These are phyloP conservation scores for Pulicaria dysenterica DNA, from an alignment of 129 eudicot species.

Conservation along the genomic window DNA sequence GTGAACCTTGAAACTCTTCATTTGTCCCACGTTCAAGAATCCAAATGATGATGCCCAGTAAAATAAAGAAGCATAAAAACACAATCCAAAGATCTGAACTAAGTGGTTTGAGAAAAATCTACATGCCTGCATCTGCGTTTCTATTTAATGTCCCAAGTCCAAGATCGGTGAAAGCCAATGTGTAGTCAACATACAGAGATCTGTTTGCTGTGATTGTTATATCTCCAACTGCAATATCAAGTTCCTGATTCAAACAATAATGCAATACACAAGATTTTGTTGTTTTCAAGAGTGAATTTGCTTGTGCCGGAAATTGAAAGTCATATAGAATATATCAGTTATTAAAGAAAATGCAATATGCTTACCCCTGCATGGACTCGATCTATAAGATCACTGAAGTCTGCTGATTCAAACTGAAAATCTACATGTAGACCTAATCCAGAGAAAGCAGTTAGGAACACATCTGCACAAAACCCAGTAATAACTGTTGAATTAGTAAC, in stretches of 20 bases:
- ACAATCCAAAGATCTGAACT: conserved; percentile 41
- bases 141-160: conserved; percentile 35
- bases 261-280: neutral
- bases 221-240: conserved; percentile 50
- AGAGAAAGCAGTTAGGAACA: conserved; percentile 33
- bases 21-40: conserved; percentile 36
- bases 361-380: conserved; percentile 13
- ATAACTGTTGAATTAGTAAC: neutral
- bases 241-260: conserved; percentile 6
- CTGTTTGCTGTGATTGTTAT: conserved; percentile 44
- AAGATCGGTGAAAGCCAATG: conserved; percentile 40
- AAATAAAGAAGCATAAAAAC: conserved; percentile 30
- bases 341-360: neutral
- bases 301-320: no score
- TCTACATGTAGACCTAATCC: neutral
- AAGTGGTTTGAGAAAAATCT: conserved; percentile 50
- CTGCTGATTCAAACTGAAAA: conserved; percentile 35
- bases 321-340: neutral
- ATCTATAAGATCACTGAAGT: conserved; percentile 14
- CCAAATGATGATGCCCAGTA: conserved; percentile 41
- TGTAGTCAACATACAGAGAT: conserved; percentile 45
- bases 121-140: conserved; percentile 24
- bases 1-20: conserved; percentile 37
- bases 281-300: neutral
- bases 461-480: conserved; percentile 39